Evolutionary conservation across 129 eudicot species (phyloP).

Genomic region (Scalesia atractyloides): DNA sequence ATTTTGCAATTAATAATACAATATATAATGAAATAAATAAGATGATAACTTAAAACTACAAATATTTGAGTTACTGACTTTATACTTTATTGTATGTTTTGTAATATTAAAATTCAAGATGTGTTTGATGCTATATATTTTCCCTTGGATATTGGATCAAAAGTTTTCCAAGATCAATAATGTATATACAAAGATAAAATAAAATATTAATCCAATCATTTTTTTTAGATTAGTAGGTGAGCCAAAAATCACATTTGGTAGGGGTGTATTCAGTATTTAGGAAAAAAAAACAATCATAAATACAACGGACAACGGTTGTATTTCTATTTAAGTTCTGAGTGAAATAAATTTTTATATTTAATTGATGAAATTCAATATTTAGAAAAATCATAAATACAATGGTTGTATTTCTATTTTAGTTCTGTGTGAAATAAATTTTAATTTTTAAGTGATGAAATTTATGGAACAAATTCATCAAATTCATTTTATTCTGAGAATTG

Average conservation of each 20-base stretch:
- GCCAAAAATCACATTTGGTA: neutral
- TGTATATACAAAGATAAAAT: constrained; percentile 21
- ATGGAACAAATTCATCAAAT: neutral
- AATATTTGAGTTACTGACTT: neutral
- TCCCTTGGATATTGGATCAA: constrained; percentile 39
- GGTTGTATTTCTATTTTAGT: neutral
- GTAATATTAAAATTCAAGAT: constrained; percentile 10
- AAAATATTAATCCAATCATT: constrained; percentile 15
- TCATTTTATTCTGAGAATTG: neutral
- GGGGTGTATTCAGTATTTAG: neutral
- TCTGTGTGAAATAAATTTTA: neutral
- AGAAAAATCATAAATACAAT: neutral
- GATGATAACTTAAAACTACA: constrained; percentile 9
- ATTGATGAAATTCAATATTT: neutral
- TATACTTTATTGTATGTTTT: constrained; percentile 17
- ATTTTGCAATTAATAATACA: neutral
- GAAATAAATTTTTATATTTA: too few species aligned
- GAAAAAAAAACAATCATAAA: neutral
- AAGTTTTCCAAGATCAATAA: constrained; percentile 37
- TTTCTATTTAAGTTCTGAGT: too few species aligned
- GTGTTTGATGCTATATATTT: constrained; percentile 20
- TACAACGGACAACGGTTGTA: too few species aligned
- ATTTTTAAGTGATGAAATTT: neutral
- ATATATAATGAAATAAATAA: neutral
- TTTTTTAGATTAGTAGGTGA: neutral